phyloP scores from a whole-genome alignment of 495 filamentous ascomycete species.

The Aspergillus wentii region DNA sequence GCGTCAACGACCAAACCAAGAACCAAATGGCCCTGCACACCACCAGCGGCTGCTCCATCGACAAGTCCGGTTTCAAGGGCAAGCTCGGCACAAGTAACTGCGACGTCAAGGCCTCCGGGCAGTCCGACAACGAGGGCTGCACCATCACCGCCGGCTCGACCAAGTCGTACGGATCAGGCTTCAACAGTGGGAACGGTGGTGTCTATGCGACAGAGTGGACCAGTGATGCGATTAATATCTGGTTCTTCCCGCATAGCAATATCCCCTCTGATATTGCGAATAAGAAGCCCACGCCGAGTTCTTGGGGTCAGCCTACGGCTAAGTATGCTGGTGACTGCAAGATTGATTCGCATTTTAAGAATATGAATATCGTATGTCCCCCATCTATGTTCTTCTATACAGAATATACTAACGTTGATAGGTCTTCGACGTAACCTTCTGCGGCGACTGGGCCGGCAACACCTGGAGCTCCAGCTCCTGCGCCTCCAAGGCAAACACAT shows the following conservation, averaged over 20 bases:
- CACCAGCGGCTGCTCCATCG: conserved; percentile 52
- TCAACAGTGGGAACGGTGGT: conserved; percentile 56
- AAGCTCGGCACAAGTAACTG: conserved; percentile 43
- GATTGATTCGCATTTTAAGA: conserved; percentile 53
- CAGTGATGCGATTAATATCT: conserved; percentile 52
- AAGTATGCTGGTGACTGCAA: conserved; percentile 58
- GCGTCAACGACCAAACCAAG: conserved; percentile 49
- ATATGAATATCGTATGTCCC: conserved; percentile 55
- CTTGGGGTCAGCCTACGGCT: conserved; percentile 55
- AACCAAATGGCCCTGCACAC: conserved; percentile 69
- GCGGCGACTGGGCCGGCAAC: conserved; percentile 58
- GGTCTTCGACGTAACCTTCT: conserved; percentile 65
- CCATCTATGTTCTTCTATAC: background rate
- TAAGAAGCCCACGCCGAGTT: conserved; percentile 49
- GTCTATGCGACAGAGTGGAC: conserved; percentile 64
- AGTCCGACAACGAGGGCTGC: conserved; percentile 49
- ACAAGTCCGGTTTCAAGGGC: conserved; percentile 38
- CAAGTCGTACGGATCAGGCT: conserved; percentile 48
- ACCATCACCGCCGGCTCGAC: conserved; percentile 31
- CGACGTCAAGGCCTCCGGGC: conserved; percentile 41
- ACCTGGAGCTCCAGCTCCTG: conserved; percentile 31
- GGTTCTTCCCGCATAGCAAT: conserved; percentile 49
- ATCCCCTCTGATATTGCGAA: conserved; percentile 49
- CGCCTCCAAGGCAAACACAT: conserved; percentile 42
- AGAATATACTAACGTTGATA: conserved; percentile 8